Percentiles rank a stretch among this genome's conserved stretches.
phyloP scores from a whole-genome alignment of 2,329 filamentous ascomycete genomes.

The Fusarium burgessii region DNA sequence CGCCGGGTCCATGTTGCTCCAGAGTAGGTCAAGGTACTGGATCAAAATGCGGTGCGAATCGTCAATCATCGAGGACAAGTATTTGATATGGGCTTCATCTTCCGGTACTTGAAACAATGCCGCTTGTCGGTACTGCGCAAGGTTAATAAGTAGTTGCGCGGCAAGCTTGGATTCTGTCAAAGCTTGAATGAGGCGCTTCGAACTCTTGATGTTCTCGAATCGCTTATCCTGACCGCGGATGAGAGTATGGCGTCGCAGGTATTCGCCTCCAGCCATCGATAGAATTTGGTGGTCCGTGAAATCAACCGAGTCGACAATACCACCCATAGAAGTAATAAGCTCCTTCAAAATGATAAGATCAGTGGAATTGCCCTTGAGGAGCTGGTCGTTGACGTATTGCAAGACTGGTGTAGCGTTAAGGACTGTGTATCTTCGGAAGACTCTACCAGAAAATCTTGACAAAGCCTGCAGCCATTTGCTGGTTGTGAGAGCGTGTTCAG shows the following conservation, averaged over 20 bases:
- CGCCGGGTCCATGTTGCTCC: constrained; percentile 78
- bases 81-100: constrained; percentile 84
- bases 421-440: constrained; percentile 86
- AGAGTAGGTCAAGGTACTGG: constrained; percentile 90
- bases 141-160: constrained; percentile 85
- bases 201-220: constrained; percentile 78
- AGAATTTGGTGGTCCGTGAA: constrained; percentile 90
- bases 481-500: constrained; percentile 75
- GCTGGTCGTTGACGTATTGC: constrained; percentile 88
- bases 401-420: constrained; percentile 88
- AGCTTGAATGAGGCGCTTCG: constrained; percentile 82
- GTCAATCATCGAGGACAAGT: constrained; percentile 87
- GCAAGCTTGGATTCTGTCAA: constrained; percentile 83
- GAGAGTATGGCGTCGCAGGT: constrained; percentile 83
- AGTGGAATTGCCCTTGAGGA: constrained; percentile 84
- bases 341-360: constrained; percentile 93
- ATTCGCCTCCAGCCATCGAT: constrained; percentile 87
- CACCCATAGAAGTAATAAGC: constrained; percentile 91
- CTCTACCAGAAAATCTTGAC: constrained; percentile 89
- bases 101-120: constrained; percentile 82
- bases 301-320: constrained; percentile 86
- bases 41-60: constrained; percentile 87
- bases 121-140: constrained; percentile 90
- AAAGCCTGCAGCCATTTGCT: constrained; percentile 93
- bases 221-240: constrained; percentile 85